These are phyloP conservation scores for Geotrichum aggregatum DNA, from an alignment of 1,139 yeast species.

Conservation along the genomic window DNA sequence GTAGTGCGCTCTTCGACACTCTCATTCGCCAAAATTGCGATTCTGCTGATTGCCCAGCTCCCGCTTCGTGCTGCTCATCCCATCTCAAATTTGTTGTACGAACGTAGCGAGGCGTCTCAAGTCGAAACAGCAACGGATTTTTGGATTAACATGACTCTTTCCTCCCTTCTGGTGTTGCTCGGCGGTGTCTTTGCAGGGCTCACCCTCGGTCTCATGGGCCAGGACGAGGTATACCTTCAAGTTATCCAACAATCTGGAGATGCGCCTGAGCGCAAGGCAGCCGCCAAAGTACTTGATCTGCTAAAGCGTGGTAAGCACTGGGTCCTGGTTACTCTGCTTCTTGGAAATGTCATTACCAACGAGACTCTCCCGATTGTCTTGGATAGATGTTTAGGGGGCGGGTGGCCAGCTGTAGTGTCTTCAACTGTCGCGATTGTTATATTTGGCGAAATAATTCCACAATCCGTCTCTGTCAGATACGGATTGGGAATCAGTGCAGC, in stretches of 20 bases:
- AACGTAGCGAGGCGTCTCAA: neutral
- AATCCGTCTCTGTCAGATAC: conserved; percentile 84
- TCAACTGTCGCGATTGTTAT: conserved; percentile 90
- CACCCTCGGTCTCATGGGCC: conserved; percentile 95
- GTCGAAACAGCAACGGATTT: conserved; percentile 37
- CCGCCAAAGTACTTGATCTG: conserved; percentile 67
- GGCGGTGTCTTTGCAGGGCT: conserved; percentile 97
- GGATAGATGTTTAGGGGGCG: conserved; percentile 91
- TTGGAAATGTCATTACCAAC: conserved; percentile 82
- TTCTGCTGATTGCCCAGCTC: conserved; percentile 26
- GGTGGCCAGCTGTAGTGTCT: conserved; percentile 93
- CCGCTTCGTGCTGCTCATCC: conserved; percentile 21
- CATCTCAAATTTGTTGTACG: conserved; percentile 3
- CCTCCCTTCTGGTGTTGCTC: conserved; percentile 66
- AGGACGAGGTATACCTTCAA: conserved; percentile 78
- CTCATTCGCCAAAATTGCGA: conserved; percentile 24
- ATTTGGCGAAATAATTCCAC: conserved; percentile 96
- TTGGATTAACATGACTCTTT: conserved; percentile 54
- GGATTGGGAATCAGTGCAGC: conserved; percentile 89
- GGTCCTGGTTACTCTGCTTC: conserved; percentile 87
- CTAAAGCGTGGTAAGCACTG: conserved; percentile 89
- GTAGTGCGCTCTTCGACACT: neutral
- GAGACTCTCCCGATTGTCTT: conserved; percentile 92
- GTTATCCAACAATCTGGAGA: conserved; percentile 49
- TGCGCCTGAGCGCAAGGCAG: conserved; percentile 57